These are phyloP conservation scores for Knoxia roxburghii DNA, from an alignment of 257 asterid species.

Conservation along the genomic window DNA sequence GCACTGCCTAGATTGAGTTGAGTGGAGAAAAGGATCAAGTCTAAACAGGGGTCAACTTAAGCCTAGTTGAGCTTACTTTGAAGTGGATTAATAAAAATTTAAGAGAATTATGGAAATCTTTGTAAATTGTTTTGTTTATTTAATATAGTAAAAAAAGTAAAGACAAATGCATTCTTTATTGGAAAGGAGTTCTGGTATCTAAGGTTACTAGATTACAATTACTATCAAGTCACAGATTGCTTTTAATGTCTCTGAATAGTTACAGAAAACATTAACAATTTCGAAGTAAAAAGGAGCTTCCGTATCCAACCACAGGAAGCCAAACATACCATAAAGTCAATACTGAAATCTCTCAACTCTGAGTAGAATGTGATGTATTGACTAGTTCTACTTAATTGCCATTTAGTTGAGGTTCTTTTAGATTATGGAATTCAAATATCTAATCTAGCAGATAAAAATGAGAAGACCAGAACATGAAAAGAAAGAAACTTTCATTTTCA, in stretches of 20 bases:
- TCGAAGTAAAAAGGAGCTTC: background rate
- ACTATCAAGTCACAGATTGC: background rate
- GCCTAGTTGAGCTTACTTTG: too few species aligned
- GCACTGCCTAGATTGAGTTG: background rate
- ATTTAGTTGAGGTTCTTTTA: background rate
- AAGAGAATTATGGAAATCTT: too few species aligned
- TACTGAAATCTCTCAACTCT: conserved; percentile 1
- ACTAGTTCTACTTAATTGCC: background rate
- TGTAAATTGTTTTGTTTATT: background rate
- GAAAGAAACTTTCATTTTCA: conserved; percentile 15
- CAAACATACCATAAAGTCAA: background rate
- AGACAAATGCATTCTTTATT: conserved; percentile 9
- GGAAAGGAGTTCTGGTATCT: background rate
- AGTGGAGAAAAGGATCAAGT: background rate
- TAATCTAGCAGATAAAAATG: background rate
- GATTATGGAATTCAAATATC: background rate
- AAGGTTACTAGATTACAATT: background rate
- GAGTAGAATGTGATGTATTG: background rate
- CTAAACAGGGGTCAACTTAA: too few species aligned
- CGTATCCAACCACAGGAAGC: background rate
- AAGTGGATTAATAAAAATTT: background rate
- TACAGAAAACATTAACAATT: background rate
- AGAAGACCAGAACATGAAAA: background rate
- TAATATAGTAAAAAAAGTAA: background rate
- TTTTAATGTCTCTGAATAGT: background rate